Base-by-base conservation (phyloP, 139 green algal species). In the Micractinium conductrix region DNA sequence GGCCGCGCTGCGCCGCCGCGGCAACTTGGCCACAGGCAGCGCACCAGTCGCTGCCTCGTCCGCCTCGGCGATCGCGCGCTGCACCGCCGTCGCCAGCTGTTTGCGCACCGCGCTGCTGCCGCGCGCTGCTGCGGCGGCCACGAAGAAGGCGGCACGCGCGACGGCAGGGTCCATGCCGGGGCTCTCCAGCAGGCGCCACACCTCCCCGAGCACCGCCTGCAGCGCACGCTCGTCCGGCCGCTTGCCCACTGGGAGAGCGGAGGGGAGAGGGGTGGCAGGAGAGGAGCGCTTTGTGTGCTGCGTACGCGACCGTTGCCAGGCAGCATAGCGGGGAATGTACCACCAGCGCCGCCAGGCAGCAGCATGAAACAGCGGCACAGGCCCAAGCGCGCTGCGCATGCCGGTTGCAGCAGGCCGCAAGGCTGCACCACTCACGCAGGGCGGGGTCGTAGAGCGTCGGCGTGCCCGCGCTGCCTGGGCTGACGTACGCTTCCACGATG, bases 361-460 rank as follows among this genome's bases (percentile, higher is more conserved):
- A n/a, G n/a, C n/a, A n/a, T n/a, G n/a, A n/a, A n/a, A n/a, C n/a
- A n/a, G n/a, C n/a, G n/a, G n/a, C n/a, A n/a, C n/a, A n/a, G n/a
- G n/a, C n/a, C n/a, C n/a, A n/a, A n/a, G n/a, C n/a, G n/a, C n/a
- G n/a, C n/a, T n/a, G n/a, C n/a, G n/a, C n/a, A n/a, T n/a, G n/a
- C n/a, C n/a, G n/a, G n/a, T n/a, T n/a, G n/a, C n/a, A n/a, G n/a
- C n/a, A n/a, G n/a, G n/a, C n/a, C n/a, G n/a, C n/a, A n/a, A n/a
- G n/a, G n/a, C n/a, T n/a, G n/a, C n/a, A 30, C 14, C 42, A 55
- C 63, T 68, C 53, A 81, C 81, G 38, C 21, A 81, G 42, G 0
- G 81, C 21, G 0, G 81, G 74, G 55, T 90, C 86, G n/a, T 84
- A 82, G 24, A 90, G 58, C 12, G 86, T 90, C 53, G 86, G 86